Conservation (phyloP, 352 stramenopile genomes). For the Aphanomyces cochlioides region DNA sequence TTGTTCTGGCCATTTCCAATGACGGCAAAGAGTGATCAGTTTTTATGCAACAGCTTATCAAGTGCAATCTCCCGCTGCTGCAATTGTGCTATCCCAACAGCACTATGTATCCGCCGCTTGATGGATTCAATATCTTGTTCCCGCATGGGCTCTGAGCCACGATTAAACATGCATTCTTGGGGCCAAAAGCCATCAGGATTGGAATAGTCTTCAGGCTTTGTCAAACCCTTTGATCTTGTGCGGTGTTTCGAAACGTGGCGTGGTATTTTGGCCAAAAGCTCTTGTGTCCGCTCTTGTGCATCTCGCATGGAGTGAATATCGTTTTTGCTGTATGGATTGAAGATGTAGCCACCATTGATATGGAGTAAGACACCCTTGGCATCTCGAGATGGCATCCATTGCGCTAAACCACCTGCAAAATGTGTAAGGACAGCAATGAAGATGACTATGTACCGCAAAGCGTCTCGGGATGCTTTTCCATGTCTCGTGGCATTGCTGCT, state of each 20-base stretch:
- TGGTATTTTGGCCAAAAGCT: conserved; percentile 15
- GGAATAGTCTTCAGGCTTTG: conserved; percentile 1
- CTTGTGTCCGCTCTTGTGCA: not conserved
- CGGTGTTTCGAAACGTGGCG: conserved; percentile 6
- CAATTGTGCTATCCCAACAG: conserved; percentile 2
- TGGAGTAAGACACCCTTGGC: conserved; percentile 9
- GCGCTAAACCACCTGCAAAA: conserved; percentile 14
- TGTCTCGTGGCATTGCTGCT: conserved; percentile 4
- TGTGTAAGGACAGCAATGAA: not conserved
- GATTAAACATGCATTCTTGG: conserved; percentile 29
- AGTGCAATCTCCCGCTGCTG: conserved; percentile 16
- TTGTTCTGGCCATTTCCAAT: no score
- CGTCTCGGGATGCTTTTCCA: conserved; percentile 23
- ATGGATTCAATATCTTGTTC: conserved; percentile 11
- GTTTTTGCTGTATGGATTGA: conserved; percentile 16
- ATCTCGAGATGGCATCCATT: conserved; percentile 12
- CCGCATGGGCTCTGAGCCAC: conserved; percentile 25
- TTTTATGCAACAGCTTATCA: not conserved
- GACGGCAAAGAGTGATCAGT: no score
- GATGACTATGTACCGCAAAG: conserved; percentile 12
- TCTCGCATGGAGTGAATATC: conserved; percentile 10
- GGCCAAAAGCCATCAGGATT: conserved; percentile 25
- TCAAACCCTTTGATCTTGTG: conserved; percentile 7
- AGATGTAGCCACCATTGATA: conserved; percentile 18
- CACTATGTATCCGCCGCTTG: conserved; percentile 18